phyloP scores from a whole-genome alignment of 768 basidiomycete species.

The Leucocoprinus birnbaumii region DNA sequence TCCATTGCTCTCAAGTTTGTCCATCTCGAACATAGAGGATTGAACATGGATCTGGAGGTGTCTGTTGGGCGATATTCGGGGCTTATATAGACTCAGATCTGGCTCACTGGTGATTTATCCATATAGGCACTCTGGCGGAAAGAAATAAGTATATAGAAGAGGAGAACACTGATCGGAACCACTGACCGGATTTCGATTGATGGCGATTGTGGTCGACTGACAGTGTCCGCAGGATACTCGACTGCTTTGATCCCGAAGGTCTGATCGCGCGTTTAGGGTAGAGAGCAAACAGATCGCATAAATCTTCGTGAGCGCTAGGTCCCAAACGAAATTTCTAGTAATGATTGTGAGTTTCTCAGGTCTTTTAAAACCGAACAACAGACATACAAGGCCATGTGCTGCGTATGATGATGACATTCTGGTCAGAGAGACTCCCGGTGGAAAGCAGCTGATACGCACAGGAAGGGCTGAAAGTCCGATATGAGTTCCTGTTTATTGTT shows the following conservation, averaged over 20 bases:
- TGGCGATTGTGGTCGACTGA: background rate
- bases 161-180: background rate
- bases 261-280: conserved; percentile 42
- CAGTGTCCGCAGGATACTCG: conserved; percentile 8
- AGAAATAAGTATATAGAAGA: background rate
- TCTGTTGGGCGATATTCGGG: conserved; percentile 19
- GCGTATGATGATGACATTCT: background rate
- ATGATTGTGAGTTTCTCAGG: background rate
- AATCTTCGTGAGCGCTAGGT: conserved; percentile 43
- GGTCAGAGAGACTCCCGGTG: background rate
- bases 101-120: background rate
- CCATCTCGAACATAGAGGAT: too few species aligned
- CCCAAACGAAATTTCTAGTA: conserved; percentile 47
- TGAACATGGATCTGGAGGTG: conserved; percentile 14
- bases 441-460: conserved; percentile 21
- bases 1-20: too few species aligned
- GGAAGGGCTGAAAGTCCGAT: conserved; percentile 29
- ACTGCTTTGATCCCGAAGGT: conserved; percentile 23
- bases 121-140: background rate
- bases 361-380: background rate
- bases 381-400: conserved; percentile 44
- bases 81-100: background rate
- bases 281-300: conserved; percentile 48
- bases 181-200: conserved; percentile 15
- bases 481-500: background rate